Conservation (phyloP, 2,329 filamentous ascomycete genomes). For the Parafenestella ontariensis region DNA sequence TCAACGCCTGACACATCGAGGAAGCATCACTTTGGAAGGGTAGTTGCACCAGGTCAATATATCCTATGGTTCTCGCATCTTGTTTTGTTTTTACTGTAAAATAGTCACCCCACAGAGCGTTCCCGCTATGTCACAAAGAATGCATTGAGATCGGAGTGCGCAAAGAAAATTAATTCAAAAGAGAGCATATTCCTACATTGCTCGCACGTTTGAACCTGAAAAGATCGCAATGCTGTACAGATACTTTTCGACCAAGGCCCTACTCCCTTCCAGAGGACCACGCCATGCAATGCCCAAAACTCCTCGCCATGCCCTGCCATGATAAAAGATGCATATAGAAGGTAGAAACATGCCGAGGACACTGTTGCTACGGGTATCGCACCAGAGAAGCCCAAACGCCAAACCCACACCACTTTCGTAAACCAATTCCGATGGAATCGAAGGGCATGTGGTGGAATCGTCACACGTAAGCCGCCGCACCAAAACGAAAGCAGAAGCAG, state of each 20-base stretch:
- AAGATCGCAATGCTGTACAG: slow-evolving; percentile 33
- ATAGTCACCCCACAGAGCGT: neutral
- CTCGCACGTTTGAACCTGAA: slow-evolving; percentile 9
- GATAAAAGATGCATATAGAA: slow-evolving; percentile 30
- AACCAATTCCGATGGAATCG: slow-evolving; percentile 23
- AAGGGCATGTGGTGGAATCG: slow-evolving; percentile 24
- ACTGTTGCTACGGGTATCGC: slow-evolving; percentile 39
- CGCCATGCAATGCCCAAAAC: slow-evolving; percentile 40
- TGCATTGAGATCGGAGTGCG: neutral
- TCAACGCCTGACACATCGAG: neutral
- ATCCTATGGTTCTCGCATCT: too few relatives aligned
- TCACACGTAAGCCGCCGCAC: slow-evolving; percentile 24
- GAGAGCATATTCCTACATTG: slow-evolving; percentile 9
- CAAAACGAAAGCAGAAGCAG: slow-evolving; percentile 30
- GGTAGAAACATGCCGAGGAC: slow-evolving; percentile 23
- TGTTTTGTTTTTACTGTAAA: too few relatives aligned
- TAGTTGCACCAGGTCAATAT: neutral
- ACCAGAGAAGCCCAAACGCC: slow-evolving; percentile 36
- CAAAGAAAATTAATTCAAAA: neutral
- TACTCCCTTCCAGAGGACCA: slow-evolving; percentile 20
- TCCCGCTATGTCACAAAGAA: neutral
- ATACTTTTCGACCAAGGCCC: slow-evolving; percentile 25
- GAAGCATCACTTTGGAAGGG: neutral
- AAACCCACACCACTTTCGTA: slow-evolving; percentile 27
- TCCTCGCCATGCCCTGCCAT: slow-evolving; percentile 34